Evolutionary conservation across 306 rosid species (phyloP), one percentile per base, ranked within the genome.

Genomic region (Sesbania bispinosa): DNA sequence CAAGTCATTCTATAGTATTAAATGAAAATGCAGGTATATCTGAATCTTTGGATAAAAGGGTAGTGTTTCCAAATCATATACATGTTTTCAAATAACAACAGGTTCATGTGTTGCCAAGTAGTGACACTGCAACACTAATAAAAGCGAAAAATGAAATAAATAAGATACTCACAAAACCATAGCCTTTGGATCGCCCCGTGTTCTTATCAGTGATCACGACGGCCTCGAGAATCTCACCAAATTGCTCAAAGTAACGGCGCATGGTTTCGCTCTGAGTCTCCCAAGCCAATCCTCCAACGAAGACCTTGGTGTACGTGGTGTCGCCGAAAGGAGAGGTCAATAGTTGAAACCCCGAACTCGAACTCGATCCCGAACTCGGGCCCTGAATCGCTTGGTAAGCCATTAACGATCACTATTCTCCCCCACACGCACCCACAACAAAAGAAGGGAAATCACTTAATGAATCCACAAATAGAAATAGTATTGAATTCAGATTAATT

Each of bases 271-370:
- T 90, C 82, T 88, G 98, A 0, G 98, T 93, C 80, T 93, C 98
- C 98, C 98, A 93, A 4, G 98, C 98, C 66, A 93, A 83, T 3
- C 98, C 97, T 10, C 98, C 98, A 33, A 93, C 98, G 60, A 93
- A 93, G 58, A 93, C 97, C 74, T 93, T 93, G 67, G 98, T 90
- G 83, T 81, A 88, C 6, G 98, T 93, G 2, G 98, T 93, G 77
- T 93, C 98, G 4, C 98, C 98, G 45, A 88, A 90, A 48, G 98
- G 97, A 69, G 96, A 88, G 67, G 82, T 90, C 62, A 79, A 11
- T 66, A 85, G 57, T 57, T 86, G 92, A 77, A 82, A 88, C 19
- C 97, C 93, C 2, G 98, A 90, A 80, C 96, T 87, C 1, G 98
- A 86, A 81, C 91, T 89, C 55, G 97, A 89, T 80, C 97, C 96